Evolutionary conservation across 768 basidiomycete species (phyloP).

Genomic region (Saitozyma sp.): DNA sequence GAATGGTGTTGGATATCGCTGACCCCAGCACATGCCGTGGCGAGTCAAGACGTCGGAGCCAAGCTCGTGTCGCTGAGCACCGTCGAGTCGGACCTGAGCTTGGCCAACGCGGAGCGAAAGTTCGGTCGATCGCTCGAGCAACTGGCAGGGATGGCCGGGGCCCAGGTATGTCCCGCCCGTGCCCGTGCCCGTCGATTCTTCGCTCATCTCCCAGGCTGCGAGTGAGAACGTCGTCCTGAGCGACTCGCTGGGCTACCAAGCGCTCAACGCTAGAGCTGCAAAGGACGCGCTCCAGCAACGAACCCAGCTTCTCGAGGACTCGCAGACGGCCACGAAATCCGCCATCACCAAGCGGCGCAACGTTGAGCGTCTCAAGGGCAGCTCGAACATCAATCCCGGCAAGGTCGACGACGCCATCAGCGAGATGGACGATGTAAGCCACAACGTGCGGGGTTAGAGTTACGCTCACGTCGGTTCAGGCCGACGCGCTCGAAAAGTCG

Average conservation of each 20-base stretch:
- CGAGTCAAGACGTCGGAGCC: slow-evolving; percentile 88
- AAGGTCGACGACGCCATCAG: slow-evolving; percentile 51
- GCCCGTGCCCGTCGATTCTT: background rate
- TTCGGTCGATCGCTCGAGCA: slow-evolving; percentile 80
- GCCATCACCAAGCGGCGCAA: slow-evolving; percentile 89
- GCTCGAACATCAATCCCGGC: slow-evolving; percentile 67
- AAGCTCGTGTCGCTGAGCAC: slow-evolving; percentile 85
- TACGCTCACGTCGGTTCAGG: slow-evolving; percentile 58
- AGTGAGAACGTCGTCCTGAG: slow-evolving; percentile 93
- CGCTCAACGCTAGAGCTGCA: slow-evolving; percentile 92
- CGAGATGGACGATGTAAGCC: slow-evolving; percentile 50
- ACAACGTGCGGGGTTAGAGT: background rate
- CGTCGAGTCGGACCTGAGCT: slow-evolving; percentile 79
- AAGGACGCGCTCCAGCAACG: slow-evolving; percentile 84
- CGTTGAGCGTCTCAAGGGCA: slow-evolving; percentile 61
- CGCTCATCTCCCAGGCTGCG: slow-evolving; percentile 60
- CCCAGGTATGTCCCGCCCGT: slow-evolving; percentile 58
- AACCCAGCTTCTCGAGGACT: slow-evolving; percentile 87
- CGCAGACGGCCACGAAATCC: slow-evolving; percentile 86
- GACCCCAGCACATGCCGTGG: slow-evolving; percentile 66
- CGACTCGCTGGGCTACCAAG: slow-evolving; percentile 95
- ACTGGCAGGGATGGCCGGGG: slow-evolving; percentile 81
- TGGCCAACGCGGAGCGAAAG: slow-evolving; percentile 80
- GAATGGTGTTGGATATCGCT: background rate
- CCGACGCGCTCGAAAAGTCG: slow-evolving; percentile 81